Percentiles rank a stretch among this genome's conserved stretches.
Evolutionary conservation across 2,329 filamentous ascomycete genomes (phyloP).

Genomic region (Clathrospora elynae): DNA sequence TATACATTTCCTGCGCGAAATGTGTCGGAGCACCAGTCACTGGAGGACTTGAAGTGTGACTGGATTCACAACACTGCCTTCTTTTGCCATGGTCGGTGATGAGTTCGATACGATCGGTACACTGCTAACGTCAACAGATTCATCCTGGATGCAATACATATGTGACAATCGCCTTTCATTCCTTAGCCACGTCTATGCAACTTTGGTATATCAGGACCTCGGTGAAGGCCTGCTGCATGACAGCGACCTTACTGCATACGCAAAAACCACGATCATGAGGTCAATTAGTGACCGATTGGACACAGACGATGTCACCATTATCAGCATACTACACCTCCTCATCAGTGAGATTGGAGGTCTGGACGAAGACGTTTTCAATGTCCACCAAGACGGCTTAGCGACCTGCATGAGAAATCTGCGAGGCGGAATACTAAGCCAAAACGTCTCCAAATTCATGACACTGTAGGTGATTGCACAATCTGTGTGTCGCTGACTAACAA

Average conservation of each 20-base stretch:
- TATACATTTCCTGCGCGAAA: conserved; percentile 29
- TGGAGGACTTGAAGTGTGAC: conserved; percentile 30
- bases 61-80: conserved; percentile 31
- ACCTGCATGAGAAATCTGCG: conserved; percentile 32
- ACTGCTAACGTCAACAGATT: conserved; percentile 21
- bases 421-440: conserved; percentile 25
- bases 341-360: conserved; percentile 38
- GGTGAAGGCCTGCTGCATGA: conserved; percentile 36
- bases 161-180: conserved; percentile 40
- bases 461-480: conserved; percentile 28
- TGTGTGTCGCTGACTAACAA: background rate
- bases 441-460: conserved; percentile 32
- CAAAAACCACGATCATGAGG: conserved; percentile 38
- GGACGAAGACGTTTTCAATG: conserved; percentile 37
- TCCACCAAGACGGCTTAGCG: conserved; percentile 36
- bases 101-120: no score
- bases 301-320: conserved; percentile 37
- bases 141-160: conserved; percentile 35
- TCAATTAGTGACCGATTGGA: conserved; percentile 35
- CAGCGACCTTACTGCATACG: conserved; percentile 38
- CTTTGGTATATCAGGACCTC: conserved; percentile 43
- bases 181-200: conserved; percentile 41
- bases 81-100: conserved; percentile 28
- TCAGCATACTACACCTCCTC: conserved; percentile 42
- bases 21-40: conserved; percentile 14